These are phyloP conservation scores for Backusella parvicylindrica DNA, from an alignment of 192 early-diverging fungal species.

Conservation along the genomic window DNA sequence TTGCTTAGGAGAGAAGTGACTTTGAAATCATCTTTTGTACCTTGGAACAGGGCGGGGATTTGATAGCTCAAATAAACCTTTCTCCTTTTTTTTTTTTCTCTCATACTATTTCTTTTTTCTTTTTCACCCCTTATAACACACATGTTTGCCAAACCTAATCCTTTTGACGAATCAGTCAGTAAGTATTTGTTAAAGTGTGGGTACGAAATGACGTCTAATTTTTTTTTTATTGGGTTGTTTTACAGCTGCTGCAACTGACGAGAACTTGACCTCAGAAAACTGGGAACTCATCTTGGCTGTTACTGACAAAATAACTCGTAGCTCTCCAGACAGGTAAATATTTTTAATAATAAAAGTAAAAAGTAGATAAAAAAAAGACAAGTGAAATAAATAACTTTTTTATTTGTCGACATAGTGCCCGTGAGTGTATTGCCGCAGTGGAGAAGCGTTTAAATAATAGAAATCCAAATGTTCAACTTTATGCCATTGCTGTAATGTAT, in stretches of 20 bases:
- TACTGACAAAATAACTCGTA: conserved; percentile 60
- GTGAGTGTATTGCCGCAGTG: conserved; percentile 66
- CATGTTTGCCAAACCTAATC: conserved; percentile 50
- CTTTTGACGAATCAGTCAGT: conserved; percentile 54
- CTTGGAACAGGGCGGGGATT: not conserved
- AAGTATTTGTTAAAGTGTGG: conserved; percentile 14
- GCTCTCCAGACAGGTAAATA: conserved; percentile 45
- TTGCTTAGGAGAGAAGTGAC: not conserved
- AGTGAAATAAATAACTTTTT: not conserved
- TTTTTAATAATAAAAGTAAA: not conserved
- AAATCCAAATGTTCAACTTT: conserved; percentile 81
- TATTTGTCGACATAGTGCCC: conserved; percentile 44
- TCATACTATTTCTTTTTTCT: not conserved
- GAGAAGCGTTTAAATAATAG: conserved; percentile 69
- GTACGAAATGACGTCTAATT: not conserved
- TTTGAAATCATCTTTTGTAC: not conserved
- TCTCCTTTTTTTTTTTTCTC: not conserved
- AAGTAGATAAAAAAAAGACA: not conserved
- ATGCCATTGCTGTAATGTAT: conserved; percentile 53
- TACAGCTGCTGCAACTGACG: conserved; percentile 82
- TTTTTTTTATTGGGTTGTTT: not conserved
- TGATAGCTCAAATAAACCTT: not conserved
- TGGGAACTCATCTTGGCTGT: conserved; percentile 81
- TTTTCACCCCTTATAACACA: not conserved
- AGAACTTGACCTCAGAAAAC: conserved; percentile 90